Percentiles rank a stretch among this genome's conserved stretches.
Conservation (phyloP, 495 filamentous ascomycete species). For the Aspergillus biplanus region DNA sequence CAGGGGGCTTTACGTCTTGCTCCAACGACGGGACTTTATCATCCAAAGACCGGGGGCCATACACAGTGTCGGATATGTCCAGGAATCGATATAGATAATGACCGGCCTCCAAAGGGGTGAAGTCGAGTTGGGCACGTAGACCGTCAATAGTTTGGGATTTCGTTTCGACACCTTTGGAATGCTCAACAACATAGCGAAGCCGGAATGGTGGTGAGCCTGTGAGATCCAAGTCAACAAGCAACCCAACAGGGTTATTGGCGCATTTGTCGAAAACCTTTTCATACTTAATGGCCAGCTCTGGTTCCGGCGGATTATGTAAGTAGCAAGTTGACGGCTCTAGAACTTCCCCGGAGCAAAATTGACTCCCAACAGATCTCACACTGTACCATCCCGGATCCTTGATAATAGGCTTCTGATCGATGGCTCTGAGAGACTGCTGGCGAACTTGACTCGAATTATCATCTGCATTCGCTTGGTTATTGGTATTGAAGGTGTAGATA, state of each 20-base stretch:
- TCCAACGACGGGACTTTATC: constrained; percentile 65
- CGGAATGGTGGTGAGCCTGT: constrained; percentile 88
- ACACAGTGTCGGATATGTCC: constrained; percentile 78
- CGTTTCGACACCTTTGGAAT: constrained; percentile 57
- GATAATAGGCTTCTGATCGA: constrained; percentile 54
- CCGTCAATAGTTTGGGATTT: constrained; percentile 59
- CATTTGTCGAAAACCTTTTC: constrained; percentile 92
- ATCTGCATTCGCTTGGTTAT: constrained; percentile 65
- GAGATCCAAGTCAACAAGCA: constrained; percentile 83
- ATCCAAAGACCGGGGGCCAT: constrained; percentile 55
- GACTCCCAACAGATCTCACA: constrained; percentile 73
- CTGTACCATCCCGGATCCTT: constrained; percentile 83
- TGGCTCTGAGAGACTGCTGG: constrained; percentile 35
- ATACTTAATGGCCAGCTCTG: constrained; percentile 67
- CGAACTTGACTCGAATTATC: constrained; percentile 55
- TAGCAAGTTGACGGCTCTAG: constrained; percentile 90
- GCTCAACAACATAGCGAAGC: constrained; percentile 70
- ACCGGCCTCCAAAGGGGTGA: constrained; percentile 81
- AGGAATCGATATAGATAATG: constrained; percentile 85
- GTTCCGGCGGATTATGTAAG: constrained; percentile 87
- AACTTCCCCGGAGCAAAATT: constrained; percentile 83
- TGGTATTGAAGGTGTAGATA: constrained; percentile 61
- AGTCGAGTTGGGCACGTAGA: constrained; percentile 76
- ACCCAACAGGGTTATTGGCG: constrained; percentile 87
- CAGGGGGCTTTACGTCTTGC: constrained; percentile 90